These are phyloP conservation scores for Fraxinus sp. DNA, from an alignment of 305 asterid species.

Conservation along the genomic window DNA sequence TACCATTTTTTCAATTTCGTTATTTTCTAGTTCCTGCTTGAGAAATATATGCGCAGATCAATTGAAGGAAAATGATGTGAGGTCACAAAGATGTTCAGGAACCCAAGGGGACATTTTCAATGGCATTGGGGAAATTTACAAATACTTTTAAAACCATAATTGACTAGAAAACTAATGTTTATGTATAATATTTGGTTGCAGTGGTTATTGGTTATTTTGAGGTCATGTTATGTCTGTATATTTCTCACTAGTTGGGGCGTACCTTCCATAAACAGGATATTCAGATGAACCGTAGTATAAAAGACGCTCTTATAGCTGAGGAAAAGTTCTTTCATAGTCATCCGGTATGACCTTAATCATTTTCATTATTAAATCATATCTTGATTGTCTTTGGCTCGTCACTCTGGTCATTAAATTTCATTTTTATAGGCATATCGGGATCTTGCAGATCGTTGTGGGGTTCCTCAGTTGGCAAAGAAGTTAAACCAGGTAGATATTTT, in stretches of 20 bases:
- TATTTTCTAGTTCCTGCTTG: background rate
- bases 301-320: slow-evolving; percentile 36
- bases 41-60: background rate
- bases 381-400: background rate
- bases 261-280: slow-evolving; percentile 30
- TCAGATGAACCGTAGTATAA: slow-evolving; percentile 24
- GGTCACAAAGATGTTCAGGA: background rate
- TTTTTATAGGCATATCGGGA: slow-evolving; percentile 27
- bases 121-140: background rate
- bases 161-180: background rate
- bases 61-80: background rate
- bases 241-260: background rate
- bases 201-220: background rate
- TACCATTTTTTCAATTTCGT: background rate
- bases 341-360: slow-evolving; percentile 23
- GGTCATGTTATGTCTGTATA: background rate
- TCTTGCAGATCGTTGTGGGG: slow-evolving; percentile 36
- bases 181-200: background rate
- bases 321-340: slow-evolving; percentile 34
- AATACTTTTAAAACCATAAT: background rate
- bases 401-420: background rate
- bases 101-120: background rate
- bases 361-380: background rate
- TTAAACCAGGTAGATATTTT: slow-evolving; percentile 34
- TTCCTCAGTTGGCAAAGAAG: slow-evolving; percentile 37